phyloP scores from a whole-genome alignment of 257 asterid species.

The Coffea eugenioides region DNA sequence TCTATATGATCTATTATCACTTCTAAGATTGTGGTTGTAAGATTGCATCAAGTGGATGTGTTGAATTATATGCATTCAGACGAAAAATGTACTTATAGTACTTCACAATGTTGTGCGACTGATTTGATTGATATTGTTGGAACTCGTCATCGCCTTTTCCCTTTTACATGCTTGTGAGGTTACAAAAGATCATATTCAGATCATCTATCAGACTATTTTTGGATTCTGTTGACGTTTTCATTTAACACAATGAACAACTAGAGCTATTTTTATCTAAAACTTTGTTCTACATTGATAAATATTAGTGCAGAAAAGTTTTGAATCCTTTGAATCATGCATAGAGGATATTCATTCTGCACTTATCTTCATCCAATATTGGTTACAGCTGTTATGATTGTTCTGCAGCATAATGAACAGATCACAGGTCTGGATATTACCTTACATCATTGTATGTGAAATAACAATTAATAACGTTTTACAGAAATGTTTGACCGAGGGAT shows the following conservation, averaged over 20 bases:
- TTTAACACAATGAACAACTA: no score
- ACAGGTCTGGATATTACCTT: background rate
- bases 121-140: background rate
- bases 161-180: background rate
- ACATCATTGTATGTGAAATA: conserved; percentile 2
- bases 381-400: background rate
- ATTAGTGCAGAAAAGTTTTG: background rate
- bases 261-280: no score
- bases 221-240: no score
- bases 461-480: conserved; percentile 30
- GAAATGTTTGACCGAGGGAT: conserved; percentile 97
- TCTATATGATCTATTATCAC: background rate
- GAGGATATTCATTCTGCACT: background rate
- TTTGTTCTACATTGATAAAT: no score
- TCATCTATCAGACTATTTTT: background rate
- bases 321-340: background rate
- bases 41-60: background rate
- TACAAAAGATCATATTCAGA: background rate
- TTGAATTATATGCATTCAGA: background rate
- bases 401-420: background rate
- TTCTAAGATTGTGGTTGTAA: background rate
- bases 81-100: background rate
- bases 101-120: background rate
- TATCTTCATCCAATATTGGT: background rate
- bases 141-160: background rate